Percentiles rank a stretch among this genome's conserved stretches.
Evolutionary conservation across 2,329 filamentous ascomycete species (phyloP).

Genomic region (Trichoderma koningii): DNA sequence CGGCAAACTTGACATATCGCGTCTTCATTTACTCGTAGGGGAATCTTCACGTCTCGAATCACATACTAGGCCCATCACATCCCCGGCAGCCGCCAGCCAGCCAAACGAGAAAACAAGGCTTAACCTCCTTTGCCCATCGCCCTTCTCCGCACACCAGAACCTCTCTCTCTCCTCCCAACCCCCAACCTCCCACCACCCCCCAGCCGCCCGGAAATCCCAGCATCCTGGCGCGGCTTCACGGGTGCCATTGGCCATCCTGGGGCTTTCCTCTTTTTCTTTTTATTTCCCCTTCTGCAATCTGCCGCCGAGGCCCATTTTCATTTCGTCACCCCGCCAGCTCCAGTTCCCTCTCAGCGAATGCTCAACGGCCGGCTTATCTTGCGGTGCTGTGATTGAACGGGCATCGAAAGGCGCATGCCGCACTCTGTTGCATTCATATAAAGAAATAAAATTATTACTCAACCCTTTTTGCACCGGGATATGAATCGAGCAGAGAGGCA

Average conservation of each 20-base stretch:
- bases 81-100: background rate
- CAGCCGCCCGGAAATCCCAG: constrained; percentile 15
- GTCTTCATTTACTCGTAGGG: background rate
- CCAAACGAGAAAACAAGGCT: background rate
- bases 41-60: background rate
- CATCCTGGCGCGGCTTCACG: constrained; percentile 1
- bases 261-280: background rate
- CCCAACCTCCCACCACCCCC: too few relatives aligned
- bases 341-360: background rate
- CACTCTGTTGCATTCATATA: background rate
- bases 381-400: background rate
- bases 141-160: constrained; percentile 8
- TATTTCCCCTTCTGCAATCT: constrained; percentile 19
- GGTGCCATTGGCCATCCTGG: constrained; percentile 22
- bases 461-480: background rate
- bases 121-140: background rate
- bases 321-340: constrained; percentile 22
- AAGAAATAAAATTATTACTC: background rate
- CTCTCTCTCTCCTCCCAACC: background rate
- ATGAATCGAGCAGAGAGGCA: background rate
- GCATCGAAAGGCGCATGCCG: background rate
- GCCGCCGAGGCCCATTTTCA: constrained; percentile 17
- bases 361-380: constrained; percentile 18
- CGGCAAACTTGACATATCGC: background rate
- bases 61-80: background rate